Base-by-base conservation (phyloP, 1,284 basidiomycete species). In the Mycosarcoma mackinlayi region DNA sequence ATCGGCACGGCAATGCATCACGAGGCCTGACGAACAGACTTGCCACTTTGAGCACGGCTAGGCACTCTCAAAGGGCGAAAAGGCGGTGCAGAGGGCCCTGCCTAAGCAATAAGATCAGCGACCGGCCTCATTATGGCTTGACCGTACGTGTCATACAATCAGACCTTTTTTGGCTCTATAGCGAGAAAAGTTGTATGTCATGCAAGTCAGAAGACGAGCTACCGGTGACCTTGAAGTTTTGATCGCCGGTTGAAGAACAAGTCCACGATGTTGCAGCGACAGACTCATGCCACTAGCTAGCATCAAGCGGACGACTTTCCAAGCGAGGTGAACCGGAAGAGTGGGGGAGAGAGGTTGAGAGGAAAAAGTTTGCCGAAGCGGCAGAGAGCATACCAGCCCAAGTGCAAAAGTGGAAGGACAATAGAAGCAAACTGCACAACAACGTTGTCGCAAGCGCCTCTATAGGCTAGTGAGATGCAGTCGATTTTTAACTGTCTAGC, bases 1-100 rank as follows among this genome's bases (percentile, higher is more conserved):
- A 8, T 25, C 59, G 53, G 53, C 44, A 51, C 37, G 60, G 60
- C 37, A 51, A 58, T 44, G 47, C 30, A 44, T 34, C 24, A 25
- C 27, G 34, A 25, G 35, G 27, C 25, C 31, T 21, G 27, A 19
- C 19, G 23, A 23, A 7, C 4, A 27, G 21, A 35, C 45, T 35
- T 47, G 31, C 33, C 45, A 16, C 9, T 41, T 35, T 40, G 19
- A 45, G 38, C 2, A 40, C 3, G 30, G n/a, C 34, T 7, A 11
- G 27, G 27, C 23, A 25, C 4, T 13, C 16, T 23, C 16, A 47
- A 35, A 27, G 6, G 23, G 6, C 10, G 33, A 19, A 23, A 24
- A 14, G 11, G 23, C 4, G 24, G 39, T 4, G 24, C 23, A 24
- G 24, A 16, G 11, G 33, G 31, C 10, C 30, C 19, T 47, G 45